These are phyloP conservation scores for Fomitopsis betulina DNA, from an alignment of 1,284 basidiomycete species.

Conservation along the genomic window DNA sequence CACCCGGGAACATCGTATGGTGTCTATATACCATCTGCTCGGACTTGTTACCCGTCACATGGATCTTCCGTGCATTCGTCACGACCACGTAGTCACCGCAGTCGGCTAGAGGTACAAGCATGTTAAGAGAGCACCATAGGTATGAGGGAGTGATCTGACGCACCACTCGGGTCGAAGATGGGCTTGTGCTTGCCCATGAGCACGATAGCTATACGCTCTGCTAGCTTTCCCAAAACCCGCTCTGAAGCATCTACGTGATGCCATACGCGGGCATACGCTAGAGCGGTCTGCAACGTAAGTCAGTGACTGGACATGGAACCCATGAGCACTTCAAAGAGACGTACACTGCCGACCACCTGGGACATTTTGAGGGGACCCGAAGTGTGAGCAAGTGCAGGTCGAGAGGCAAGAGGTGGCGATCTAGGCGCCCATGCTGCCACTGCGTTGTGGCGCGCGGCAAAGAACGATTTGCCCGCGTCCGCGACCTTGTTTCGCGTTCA, in stretches of 20 bases:
- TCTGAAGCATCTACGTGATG: slow-evolving; percentile 92
- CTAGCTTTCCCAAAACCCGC: slow-evolving; percentile 88
- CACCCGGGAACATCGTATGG: slow-evolving; percentile 93
- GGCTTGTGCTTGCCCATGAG: slow-evolving; percentile 99
- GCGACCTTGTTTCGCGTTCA: slow-evolving; percentile 2
- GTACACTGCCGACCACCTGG: slow-evolving; percentile 64
- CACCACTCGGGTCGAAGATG: slow-evolving; percentile 89
- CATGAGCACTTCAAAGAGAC: slow-evolving; percentile 14
- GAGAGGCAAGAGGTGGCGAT: slow-evolving; percentile 7
- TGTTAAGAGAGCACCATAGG: too few relatives aligned
- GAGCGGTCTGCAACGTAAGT: slow-evolving; percentile 63
- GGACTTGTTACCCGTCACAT: slow-evolving; percentile 88
- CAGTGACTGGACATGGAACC: neutral
- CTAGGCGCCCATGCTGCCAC: slow-evolving; percentile 4
- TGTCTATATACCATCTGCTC: slow-evolving; percentile 86
- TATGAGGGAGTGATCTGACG: slow-evolving; percentile 23
- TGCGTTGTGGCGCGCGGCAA: slow-evolving; percentile 6
- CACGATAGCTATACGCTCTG: slow-evolving; percentile 89
- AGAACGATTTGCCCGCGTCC: neutral
- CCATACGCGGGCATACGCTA: slow-evolving; percentile 94
- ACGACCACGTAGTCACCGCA: slow-evolving; percentile 98
- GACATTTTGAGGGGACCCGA: slow-evolving; percentile 37
- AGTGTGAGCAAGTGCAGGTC: neutral
- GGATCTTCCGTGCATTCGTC: slow-evolving; percentile 82
- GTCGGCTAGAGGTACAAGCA: slow-evolving; percentile 54